Percentiles rank a stretch among this genome's conserved stretches.
phyloP scores from a whole-genome alignment of 2,329 filamentous ascomycete species.

The Zasmidium citrigriseum region DNA sequence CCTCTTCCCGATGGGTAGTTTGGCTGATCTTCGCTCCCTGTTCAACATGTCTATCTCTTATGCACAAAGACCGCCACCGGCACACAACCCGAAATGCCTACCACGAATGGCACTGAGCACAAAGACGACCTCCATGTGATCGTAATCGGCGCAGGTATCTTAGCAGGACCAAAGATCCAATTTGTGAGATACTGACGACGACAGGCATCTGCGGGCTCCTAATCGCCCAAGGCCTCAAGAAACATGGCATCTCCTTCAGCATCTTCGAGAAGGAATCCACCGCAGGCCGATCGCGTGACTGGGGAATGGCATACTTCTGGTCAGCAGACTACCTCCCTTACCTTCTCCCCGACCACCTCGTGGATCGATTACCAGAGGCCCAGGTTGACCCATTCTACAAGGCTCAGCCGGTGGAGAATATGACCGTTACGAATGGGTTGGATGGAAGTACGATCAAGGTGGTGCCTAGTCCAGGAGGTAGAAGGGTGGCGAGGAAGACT shows the following conservation, averaged over 20 bases:
- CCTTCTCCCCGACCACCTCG: slow-evolving; percentile 18
- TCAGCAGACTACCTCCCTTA: slow-evolving; percentile 15
- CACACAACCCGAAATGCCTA: no score
- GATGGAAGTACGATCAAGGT: slow-evolving; percentile 18
- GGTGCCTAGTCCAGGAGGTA: not conserved
- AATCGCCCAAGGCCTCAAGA: slow-evolving; percentile 23
- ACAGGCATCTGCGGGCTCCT: slow-evolving; percentile 23
- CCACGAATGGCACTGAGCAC: not conserved
- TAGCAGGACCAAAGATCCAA: not conserved
- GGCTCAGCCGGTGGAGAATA: slow-evolving; percentile 12
- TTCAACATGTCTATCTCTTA: not conserved
- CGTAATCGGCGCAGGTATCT: slow-evolving; percentile 24
- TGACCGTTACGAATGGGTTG: not conserved
- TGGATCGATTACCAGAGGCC: slow-evolving; percentile 11
- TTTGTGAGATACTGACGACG: slow-evolving; percentile 20
- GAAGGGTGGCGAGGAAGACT: slow-evolving; percentile 18
- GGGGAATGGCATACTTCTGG: slow-evolving; percentile 24
- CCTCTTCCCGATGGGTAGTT: not conserved
- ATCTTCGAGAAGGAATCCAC: slow-evolving; percentile 21
- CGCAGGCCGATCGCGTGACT: slow-evolving; percentile 19
- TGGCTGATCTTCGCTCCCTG: not conserved
- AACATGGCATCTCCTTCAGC: slow-evolving; percentile 16
- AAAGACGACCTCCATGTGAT: slow-evolving; percentile 10
- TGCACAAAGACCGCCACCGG: not conserved
- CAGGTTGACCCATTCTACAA: slow-evolving; percentile 18